Conservation (phyloP, 805 yeast genomes). For the Wickerhamomyces subpelliculosus region DNA sequence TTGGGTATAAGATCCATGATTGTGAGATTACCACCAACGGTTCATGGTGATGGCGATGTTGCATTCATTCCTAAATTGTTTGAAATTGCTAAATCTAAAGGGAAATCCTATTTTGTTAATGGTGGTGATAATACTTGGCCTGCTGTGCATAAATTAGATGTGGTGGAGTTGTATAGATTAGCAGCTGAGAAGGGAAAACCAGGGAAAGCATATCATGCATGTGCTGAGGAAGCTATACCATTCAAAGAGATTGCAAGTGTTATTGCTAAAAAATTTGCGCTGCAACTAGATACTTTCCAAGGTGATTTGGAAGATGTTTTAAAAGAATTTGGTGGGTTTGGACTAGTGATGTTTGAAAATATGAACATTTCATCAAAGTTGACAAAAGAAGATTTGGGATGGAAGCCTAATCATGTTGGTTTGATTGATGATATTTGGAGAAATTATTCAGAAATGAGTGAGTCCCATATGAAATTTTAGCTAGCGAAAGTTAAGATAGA, state of each 20-base stretch:
- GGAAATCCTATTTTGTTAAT: constrained; percentile 29
- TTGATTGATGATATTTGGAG: constrained; percentile 22
- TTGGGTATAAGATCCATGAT: constrained; percentile 20
- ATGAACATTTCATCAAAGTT: constrained; percentile 12
- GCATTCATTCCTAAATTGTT: constrained; percentile 20
- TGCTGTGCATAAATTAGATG: constrained; percentile 27
- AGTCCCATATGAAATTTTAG: too few relatives aligned
- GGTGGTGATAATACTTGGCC: constrained; percentile 28
- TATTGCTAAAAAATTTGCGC: constrained; percentile 15
- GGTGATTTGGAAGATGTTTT: constrained; percentile 10
- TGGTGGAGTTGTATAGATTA: constrained; percentile 23
- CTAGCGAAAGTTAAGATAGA: too few relatives aligned
- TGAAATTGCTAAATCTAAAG: constrained; percentile 25
- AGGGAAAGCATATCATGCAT: constrained; percentile 22
- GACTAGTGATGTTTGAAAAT: constrained; percentile 7
- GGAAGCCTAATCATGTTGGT: constrained; percentile 20
- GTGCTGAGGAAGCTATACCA: constrained; percentile 19
- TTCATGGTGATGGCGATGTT: constrained; percentile 26
- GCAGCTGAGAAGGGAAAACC: constrained; percentile 23
- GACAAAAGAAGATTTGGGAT: constrained; percentile 20
- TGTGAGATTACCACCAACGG: constrained; percentile 28
- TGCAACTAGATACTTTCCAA: constrained; percentile 11
- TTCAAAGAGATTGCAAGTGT: constrained; percentile 22
- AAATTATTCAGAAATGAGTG: too few relatives aligned
- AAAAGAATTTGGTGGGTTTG: constrained; percentile 10